Conservation (phyloP, 306 rosid species). For the Myrica gale region DNA sequence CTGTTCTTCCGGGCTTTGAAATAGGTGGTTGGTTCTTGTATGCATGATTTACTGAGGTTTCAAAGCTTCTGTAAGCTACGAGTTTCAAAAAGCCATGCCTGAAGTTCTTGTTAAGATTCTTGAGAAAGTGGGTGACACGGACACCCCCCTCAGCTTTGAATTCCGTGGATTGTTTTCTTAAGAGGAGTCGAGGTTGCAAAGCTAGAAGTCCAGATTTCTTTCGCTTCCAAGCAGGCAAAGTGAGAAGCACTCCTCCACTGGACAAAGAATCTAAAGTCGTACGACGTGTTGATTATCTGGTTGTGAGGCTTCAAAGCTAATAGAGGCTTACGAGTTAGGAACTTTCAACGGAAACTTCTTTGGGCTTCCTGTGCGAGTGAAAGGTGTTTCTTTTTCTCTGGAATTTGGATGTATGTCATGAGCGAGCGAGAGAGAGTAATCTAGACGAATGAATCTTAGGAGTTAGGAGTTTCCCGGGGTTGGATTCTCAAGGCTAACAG, state of each 20-base stretch:
- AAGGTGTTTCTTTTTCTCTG: neutral
- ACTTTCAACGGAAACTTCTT: neutral
- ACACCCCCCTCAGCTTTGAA: no score
- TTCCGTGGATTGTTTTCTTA: no score
- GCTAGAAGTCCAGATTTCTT: no score
- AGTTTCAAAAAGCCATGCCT: neutral
- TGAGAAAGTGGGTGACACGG: no score
- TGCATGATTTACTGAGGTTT: neutral
- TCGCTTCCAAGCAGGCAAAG: no score
- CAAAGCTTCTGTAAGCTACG: neutral
- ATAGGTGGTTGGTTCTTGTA: no score
- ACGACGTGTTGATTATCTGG: no score
- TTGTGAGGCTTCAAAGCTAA: neutral
- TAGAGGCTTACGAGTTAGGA: neutral
- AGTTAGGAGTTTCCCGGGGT: neutral
- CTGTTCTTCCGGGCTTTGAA: neutral
- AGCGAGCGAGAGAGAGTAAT: neutral
- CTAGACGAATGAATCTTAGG: neutral
- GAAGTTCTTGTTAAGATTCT: no score
- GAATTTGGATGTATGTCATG: neutral
- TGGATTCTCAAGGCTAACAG: neutral
- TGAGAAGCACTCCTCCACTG: no score
- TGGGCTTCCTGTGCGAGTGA: neutral
- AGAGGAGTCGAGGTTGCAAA: no score
- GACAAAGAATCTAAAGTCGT: no score